These are phyloP conservation scores for Trametes cingulata DNA, from an alignment of 768 basidiomycete species.

Conservation along the genomic window DNA sequence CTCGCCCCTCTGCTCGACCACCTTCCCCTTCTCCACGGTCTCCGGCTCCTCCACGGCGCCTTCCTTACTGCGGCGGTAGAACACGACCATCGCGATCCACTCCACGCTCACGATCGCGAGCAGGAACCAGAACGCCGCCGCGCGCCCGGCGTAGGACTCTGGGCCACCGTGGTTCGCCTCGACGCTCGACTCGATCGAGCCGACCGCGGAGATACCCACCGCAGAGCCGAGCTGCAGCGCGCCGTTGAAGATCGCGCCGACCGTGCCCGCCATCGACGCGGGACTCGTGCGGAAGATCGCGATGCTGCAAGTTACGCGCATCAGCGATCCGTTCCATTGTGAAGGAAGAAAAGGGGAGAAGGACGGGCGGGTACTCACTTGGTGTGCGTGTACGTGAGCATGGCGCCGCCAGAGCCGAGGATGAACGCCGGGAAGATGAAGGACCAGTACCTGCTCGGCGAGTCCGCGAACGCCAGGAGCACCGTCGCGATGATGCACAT, in stretches of 20 bases:
- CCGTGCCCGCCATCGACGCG: conserved; percentile 49
- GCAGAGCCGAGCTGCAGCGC: conserved; percentile 56
- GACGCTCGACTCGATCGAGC: conserved; percentile 49
- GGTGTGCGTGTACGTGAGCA: conserved; percentile 47
- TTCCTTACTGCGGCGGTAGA: conserved; percentile 34
- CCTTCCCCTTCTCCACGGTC: not conserved
- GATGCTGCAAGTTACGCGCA: conserved; percentile 36
- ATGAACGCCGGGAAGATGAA: conserved; percentile 51
- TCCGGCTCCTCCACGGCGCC: conserved; percentile 8
- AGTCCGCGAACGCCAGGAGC: conserved; percentile 44
- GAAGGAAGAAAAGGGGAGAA: not conserved
- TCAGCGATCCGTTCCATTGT: not conserved
- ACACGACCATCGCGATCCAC: conserved; percentile 34
- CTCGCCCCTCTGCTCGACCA: conserved; percentile 1
- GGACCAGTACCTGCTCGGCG: conserved; percentile 45
- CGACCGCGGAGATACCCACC: conserved; percentile 49
- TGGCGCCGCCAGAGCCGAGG: conserved; percentile 47
- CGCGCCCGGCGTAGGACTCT: conserved; percentile 40
- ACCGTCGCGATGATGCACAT: conserved; percentile 41
- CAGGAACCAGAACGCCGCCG: conserved; percentile 40
- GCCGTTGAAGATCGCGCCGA: conserved; percentile 57
- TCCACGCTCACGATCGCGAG: conserved; percentile 36
- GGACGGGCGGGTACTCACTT: conserved; percentile 41
- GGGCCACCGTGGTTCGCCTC: conserved; percentile 36
- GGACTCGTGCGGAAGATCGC: conserved; percentile 52